A percentile compares a stretch with the other conserved stretches of the same genome.
These are phyloP conservation scores for Taiozyma sp. DNA, from an alignment of 1,139 yeast genomes.

Conservation along the genomic window DNA sequence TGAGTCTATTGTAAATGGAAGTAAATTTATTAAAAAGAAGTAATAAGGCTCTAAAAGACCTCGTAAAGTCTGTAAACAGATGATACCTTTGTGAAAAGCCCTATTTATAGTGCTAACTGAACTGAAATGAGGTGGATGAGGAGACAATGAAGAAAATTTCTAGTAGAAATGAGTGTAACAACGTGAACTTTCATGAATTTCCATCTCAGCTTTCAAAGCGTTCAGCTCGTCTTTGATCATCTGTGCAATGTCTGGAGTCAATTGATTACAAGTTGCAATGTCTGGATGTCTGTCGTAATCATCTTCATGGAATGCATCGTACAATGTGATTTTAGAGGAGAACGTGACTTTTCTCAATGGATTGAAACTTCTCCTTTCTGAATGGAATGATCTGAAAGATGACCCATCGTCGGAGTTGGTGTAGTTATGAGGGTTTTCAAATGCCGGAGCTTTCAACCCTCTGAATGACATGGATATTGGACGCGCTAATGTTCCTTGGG, in stretches of 20 bases:
- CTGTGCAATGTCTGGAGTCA: constrained; percentile 86
- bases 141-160: not conserved
- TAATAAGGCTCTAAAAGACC: not conserved
- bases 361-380: constrained; percentile 1
- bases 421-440: constrained; percentile 29
- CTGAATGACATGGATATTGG: constrained; percentile 68
- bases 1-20: not conserved
- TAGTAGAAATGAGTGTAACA: constrained; percentile 83
- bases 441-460: constrained; percentile 57
- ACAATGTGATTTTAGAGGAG: constrained; percentile 78
- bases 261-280: constrained; percentile 85
- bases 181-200: constrained; percentile 69
- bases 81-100: not conserved
- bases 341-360: constrained; percentile 48
- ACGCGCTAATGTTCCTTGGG: constrained; percentile 26
- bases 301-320: constrained; percentile 78
- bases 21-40: not conserved
- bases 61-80: too few species aligned
- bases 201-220: constrained; percentile 73
- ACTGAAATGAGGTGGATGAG: not conserved
- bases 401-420: constrained; percentile 9
- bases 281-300: constrained; percentile 96
- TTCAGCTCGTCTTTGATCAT: constrained; percentile 86
- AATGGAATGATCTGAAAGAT: constrained; percentile 8
- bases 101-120: not conserved